Base-by-base conservation (phyloP, 2,329 filamentous ascomycete species). In the Hysterium pulicare region DNA sequence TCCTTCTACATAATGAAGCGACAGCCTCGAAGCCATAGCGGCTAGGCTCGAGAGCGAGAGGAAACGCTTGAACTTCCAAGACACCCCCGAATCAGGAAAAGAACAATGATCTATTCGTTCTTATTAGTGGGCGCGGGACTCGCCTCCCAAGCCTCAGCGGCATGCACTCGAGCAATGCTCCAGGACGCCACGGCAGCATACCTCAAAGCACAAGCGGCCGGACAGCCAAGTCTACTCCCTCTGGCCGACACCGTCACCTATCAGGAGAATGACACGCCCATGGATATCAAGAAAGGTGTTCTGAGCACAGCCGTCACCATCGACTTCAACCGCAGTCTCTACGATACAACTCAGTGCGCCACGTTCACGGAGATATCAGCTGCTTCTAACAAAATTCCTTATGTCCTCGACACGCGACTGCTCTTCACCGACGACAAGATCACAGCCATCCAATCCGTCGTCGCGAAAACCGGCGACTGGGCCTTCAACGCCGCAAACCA, bases 261-360 rank as follows among this genome's bases (percentile, higher is more conserved):
- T 22, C 24, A 8, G 8, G 35, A 38, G 16, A 38, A 38, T 16
- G 35, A 19, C 20, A n/a, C 13, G 13, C 15, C 35, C 13, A 21
- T 22, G 22, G 19, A 23, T 23, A 19, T 38, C 35, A 19, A 23
- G 17, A 45, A 43, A 32, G 41, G 46, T 19, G 11, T 53, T 21
- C 43, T 56, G 9, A 37, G 21, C 17, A 40, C 49, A 13, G 13
- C 49, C 32, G 30, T 56, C 20, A 48, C 39, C 15, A 48, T 55
- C 38, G 53, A 54, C 45, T 41, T 52, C 31, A 44, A 37, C 16
- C 53, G 47, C 45, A 55, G 42, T 41, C 34, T 54, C 26, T 33
- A 49, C 43, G 55, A 58, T 44, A 53, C 55, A 6, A 49, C 48
- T 4, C 19, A 45, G 16, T 58, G 55, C 42, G 40, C 49, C 7